Base-by-base conservation (phyloP, 805 yeast species). In the Suhomyces canberraensis region DNA sequence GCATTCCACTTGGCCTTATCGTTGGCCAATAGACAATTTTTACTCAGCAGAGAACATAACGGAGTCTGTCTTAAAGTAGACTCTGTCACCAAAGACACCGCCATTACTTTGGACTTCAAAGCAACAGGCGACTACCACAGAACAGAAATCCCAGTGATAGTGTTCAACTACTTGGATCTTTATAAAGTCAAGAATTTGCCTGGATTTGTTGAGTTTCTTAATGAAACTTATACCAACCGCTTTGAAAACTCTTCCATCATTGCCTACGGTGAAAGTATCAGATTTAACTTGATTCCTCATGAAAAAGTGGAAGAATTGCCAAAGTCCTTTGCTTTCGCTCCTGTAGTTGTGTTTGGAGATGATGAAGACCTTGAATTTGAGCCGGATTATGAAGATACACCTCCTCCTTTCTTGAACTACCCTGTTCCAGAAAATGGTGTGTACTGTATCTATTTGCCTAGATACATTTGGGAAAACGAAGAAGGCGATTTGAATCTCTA, bases 361-460 rank as follows among this genome's bases (percentile, higher is more conserved):
- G 41, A 21, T 9, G 36, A 33, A 13, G 33, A 29, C 26, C n/a
- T 17, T 11, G 24, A 22, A 13, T 22, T 31, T 14, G 29, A 25
- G 4, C 22, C 25, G 1, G 13, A 16, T 2, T 6, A 15, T 11
- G 25, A 25, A 6, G 32, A 25, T 22, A n/a, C 18, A 24, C 16
- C 26, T 16, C 24, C 15, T 7, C 9, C 19, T 20, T 25, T 16
- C 13, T 15, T 32, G 22, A 20, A 27, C n/a, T 38, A 38, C 35
- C 22, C 29, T 13, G 33, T 43, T 22, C 17, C 29, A 2, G 11
- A 14, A 9, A 33, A 35, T 2, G 44, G 47, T 11, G 37, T 33
- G 16, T 43, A 43, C 40, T 43, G 47, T 35, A 31, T 43, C 31
- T 43, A 43, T 33, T 14, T 40, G 22, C 47, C 47, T 8, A 28